Evolutionary conservation across 257 asterid genomes (phyloP), one percentile per base, ranked within the genome.

Genomic region (Primulina eburnea): DNA sequence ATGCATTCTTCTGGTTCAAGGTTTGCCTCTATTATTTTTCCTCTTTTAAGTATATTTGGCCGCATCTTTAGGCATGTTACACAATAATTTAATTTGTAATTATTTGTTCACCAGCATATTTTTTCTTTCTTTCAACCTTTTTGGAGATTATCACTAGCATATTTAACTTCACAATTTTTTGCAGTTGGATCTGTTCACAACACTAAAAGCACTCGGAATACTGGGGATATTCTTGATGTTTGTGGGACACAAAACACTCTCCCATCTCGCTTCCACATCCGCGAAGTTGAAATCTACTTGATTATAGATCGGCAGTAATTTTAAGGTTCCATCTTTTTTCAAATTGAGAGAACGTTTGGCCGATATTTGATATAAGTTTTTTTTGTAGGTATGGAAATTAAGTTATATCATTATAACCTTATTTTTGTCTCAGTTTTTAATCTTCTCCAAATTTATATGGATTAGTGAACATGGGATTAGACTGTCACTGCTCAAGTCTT

Each of bases 131-230:
- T 55, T 8, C 37, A n/a, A 17, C 2, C 11, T 67, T 32, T 32
- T 5, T 32, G 34, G 34, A 7, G 34, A 32, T 32, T 5, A 32
- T 2, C 4, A 32, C 34, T 32, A 32, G 8, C 38, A 21, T 38
- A 24, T 63, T 8, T 63, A 63, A 40, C 62, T 32, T 58, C 67
- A 17, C 71, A n/a, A 43, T 74, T 38, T 77, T 47, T 57, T 47
- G 83, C 92, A 92, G 98, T 85, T 90, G 90, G 92, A 94, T 77
- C 87, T 94, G 50, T 94, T 94, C 82, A 86, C 89, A 61, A 94
- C 99, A 37, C 70, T 94, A 85, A 94, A 88, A 86, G 84, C 83
- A 60, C 97, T 94, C 64, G 96, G 97, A 63, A 58, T 94, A 50
- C 62, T 90, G 80, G 99, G 96, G 64, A 71, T 85, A 62, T 91